Evolutionary conservation across 192 early-diverging fungal genomes (phyloP), one percentile per base, ranked within the genome.

Genomic region (Linnemannia schmuckeri): DNA sequence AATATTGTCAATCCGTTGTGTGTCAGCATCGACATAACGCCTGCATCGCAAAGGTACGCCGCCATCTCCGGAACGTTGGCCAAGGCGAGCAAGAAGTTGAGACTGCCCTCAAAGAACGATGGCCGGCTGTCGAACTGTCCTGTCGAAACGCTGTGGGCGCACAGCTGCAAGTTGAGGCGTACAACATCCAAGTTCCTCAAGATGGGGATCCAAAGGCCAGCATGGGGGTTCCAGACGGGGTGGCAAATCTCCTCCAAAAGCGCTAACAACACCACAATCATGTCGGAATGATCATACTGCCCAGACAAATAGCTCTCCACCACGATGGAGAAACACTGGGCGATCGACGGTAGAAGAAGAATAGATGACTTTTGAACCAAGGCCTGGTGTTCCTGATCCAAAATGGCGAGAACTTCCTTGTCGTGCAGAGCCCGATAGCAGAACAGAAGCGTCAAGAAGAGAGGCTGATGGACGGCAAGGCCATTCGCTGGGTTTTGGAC

Each of bases 81-180:
- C 70, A 90, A 38, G 5, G 87, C 79, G 18, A 92, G 46, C 63
- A 92, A 69, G 49, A 90, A 83, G 72, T 85, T 89, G 13, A 92
- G 78, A 38, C 87, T 89, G 75, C 78, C 84, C 71, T 89, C 87
- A 63, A 90, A 88, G 74, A 82, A 92, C 24, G 90, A 89, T 30
- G 90, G 85, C 1, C 89, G 84, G 27, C 42, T 72, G 24, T 91
- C 88, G 30, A 81, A 76, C 27, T 87, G 77, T 20, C 80, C 83
- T 2, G 88, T 30, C 27, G 87, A 84, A 18, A 89, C 66, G n/a
- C 88, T 88, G 2, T 79, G 71, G 44, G 85, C 70, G 38, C 82
- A 82, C 4, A 91, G 79, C 13, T 82, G 80, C 18, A 90, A 66
- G 41, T 88, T 83, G 37, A 85, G 77, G 0, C 82, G 86, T 30